A percentile compares a stretch with the other conserved stretches of the same genome.
Evolutionary conservation across 768 basidiomycete species (phyloP).

Genomic region (Cyathus striatus): DNA sequence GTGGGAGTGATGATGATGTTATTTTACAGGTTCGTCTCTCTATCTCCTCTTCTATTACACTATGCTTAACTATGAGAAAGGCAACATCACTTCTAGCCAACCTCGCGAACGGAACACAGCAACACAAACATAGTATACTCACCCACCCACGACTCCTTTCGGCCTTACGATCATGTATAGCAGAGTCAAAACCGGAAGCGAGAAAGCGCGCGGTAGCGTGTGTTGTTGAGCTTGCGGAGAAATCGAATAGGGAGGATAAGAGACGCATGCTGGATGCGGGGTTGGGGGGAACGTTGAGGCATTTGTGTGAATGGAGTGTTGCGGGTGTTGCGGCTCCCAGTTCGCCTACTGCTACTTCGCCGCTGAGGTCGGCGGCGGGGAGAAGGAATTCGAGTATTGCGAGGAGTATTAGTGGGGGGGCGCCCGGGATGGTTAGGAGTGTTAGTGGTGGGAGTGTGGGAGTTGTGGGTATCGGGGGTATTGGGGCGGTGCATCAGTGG

Average conservation of each 20-base stretch:
- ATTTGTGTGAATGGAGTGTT: constrained; percentile 35
- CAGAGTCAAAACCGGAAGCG: constrained; percentile 51
- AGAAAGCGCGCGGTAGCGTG: constrained; percentile 58
- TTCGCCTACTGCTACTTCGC: constrained; percentile 5
- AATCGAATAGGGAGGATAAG: constrained; percentile 28
- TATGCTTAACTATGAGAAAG: constrained; percentile 15
- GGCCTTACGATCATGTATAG: constrained; percentile 53
- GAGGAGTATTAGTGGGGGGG: too few species aligned
- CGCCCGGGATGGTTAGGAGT: too few species aligned
- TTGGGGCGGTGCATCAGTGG: constrained; percentile 14
- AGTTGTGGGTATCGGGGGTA: constrained; percentile 13
- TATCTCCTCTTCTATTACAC: not conserved
- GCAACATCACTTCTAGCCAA: constrained; percentile 64
- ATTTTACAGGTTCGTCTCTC: constrained; percentile 38
- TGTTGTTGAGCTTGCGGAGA: constrained; percentile 53
- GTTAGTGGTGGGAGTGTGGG: constrained; percentile 17
- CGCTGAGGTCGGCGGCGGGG: too few species aligned
- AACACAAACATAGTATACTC: constrained; percentile 50
- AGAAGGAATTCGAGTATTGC: too few species aligned
- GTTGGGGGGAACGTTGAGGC: constrained; percentile 32
- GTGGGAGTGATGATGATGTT: constrained; percentile 47
- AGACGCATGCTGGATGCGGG: constrained; percentile 32
- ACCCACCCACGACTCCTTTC: constrained; percentile 44
- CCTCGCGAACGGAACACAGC: constrained; percentile 53
- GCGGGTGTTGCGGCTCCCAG: constrained; percentile 10